Percentiles rank a stretch among this genome's conserved stretches.
Conservation (phyloP, 2,329 filamentous ascomycete genomes). For the Neocatenulostroma microsporum region DNA sequence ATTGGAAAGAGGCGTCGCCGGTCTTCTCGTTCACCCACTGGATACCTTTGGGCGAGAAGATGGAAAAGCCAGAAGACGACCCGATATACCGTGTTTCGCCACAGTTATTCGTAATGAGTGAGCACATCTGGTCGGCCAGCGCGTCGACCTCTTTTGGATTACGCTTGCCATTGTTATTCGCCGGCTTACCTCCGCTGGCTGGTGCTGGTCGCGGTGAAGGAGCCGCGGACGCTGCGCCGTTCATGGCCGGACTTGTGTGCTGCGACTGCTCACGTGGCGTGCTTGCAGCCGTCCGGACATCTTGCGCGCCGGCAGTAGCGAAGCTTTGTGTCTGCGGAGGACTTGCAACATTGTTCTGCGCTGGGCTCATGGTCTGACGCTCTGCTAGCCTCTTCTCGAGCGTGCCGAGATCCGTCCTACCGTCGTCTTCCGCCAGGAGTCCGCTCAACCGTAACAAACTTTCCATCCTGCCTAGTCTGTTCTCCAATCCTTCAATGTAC, state of each 20-base stretch:
- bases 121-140: constrained; percentile 98
- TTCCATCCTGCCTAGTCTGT: constrained; percentile 92
- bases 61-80: constrained; percentile 95
- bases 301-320: not conserved
- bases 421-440: constrained; percentile 77
- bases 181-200: not conserved
- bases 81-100: constrained; percentile 96
- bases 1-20: constrained; percentile 87
- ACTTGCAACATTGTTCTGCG: constrained; percentile 27
- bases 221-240: not conserved
- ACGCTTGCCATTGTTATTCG: not conserved
- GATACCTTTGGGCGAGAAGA: constrained; percentile 96
- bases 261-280: not conserved
- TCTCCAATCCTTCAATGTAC: constrained; percentile 95
- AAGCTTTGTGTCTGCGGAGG: constrained; percentile 19
- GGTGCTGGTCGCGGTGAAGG: not conserved
- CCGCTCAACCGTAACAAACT: constrained; percentile 80
- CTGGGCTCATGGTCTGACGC: constrained; percentile 11
- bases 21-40: constrained; percentile 98
- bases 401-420: constrained; percentile 77
- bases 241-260: not conserved
- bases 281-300: constrained; percentile 1
- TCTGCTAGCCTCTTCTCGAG: constrained; percentile 67
- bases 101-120: constrained; percentile 85
- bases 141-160: constrained; percentile 62